Conservation (phyloP, 2,329 filamentous ascomycete genomes). For the Pseudocercospora ulei region DNA sequence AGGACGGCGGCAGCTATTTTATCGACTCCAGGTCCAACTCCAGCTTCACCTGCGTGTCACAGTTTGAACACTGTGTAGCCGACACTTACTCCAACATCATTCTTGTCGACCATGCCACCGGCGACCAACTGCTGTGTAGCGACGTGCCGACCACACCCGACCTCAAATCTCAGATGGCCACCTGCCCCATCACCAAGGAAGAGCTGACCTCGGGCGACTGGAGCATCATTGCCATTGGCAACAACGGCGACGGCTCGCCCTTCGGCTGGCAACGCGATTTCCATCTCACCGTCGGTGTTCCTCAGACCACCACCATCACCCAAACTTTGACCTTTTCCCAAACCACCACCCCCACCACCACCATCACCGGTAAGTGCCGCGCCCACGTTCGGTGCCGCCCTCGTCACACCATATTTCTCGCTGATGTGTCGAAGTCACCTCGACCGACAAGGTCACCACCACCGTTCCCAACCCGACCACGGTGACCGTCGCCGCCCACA, state of each 20-base stretch:
- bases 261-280: constrained; percentile 42
- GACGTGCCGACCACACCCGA: constrained; percentile 37
- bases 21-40: constrained; percentile 39
- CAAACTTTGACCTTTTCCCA: constrained; percentile 18
- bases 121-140: constrained; percentile 33
- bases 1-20: constrained; percentile 40
- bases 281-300: constrained; percentile 33
- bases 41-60: constrained; percentile 39
- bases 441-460: constrained; percentile 17
- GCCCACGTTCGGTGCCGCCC: too few species aligned
- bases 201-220: constrained; percentile 40
- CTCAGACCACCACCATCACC: constrained; percentile 20
- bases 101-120: constrained; percentile 34
- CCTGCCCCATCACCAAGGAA: constrained; percentile 39
- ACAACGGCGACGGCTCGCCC: constrained; percentile 39
- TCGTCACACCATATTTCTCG: not conserved
- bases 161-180: constrained; percentile 35
- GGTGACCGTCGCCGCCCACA: constrained; percentile 28
- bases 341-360: constrained; percentile 16
- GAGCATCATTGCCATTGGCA: constrained; percentile 39
- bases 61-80: constrained; percentile 39
- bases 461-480: constrained; percentile 25
- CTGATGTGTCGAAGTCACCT: constrained; percentile 9
- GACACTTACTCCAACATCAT: constrained; percentile 39
- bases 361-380: constrained; percentile 13